Conservation (phyloP, 768 basidiomycete species). For the Krasilnikovozyma curviuscula region DNA sequence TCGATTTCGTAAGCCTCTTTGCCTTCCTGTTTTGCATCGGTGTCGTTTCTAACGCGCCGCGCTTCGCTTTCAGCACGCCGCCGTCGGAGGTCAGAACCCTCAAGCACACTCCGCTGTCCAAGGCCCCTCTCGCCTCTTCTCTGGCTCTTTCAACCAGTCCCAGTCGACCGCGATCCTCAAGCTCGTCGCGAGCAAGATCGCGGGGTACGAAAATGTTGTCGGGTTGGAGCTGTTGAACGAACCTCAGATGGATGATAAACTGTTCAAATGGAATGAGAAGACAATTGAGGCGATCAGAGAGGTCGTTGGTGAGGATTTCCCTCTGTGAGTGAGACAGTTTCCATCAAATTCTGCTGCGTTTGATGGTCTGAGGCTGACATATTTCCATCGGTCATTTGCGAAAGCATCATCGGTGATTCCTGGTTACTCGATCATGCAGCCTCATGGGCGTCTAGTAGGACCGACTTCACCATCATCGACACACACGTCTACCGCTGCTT, state of each 20-base stretch:
- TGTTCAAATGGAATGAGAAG: constrained; percentile 45
- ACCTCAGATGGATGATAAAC: constrained; percentile 33
- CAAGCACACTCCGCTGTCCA: constrained; percentile 23
- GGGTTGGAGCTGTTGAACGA: constrained; percentile 39
- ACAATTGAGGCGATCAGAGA: constrained; percentile 38
- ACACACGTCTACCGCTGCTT: constrained; percentile 74
- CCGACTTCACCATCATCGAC: constrained; percentile 47
- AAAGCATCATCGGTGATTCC: constrained; percentile 41
- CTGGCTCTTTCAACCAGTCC: constrained; percentile 29
- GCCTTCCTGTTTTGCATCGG: too few relatives aligned
- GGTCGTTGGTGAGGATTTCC: constrained; percentile 36
- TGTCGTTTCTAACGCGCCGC: too few relatives aligned
- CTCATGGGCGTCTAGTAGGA: constrained; percentile 35
- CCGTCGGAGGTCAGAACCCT: constrained; percentile 45
- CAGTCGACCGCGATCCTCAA: constrained; percentile 36
- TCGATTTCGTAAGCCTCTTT: constrained; percentile 28
- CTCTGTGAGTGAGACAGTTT: constrained; percentile 27
- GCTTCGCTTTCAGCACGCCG: constrained; percentile 27
- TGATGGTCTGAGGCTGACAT: not conserved
- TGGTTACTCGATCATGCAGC: constrained; percentile 53
- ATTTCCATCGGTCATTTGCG: too few relatives aligned
- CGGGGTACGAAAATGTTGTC: constrained; percentile 7
- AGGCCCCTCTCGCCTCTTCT: too few relatives aligned
- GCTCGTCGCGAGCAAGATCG: constrained; percentile 26
- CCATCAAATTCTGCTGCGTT: not conserved